Evolutionary conservation across 2,329 filamentous ascomycete genomes (phyloP).

Genomic region (Colletotrichum incanum): DNA sequence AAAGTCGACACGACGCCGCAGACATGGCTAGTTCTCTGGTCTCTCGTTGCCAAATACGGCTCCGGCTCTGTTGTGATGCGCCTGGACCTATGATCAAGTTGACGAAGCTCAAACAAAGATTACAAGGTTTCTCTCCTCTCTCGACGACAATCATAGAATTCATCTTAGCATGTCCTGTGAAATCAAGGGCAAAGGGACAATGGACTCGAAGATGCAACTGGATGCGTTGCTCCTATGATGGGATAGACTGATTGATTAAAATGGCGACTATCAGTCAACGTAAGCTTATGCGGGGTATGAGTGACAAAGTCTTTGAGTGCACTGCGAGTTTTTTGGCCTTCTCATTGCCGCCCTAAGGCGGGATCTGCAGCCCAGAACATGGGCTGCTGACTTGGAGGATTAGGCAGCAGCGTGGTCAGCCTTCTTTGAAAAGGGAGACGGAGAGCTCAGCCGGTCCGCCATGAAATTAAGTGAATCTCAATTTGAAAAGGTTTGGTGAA

Average conservation of each 20-base stretch:
- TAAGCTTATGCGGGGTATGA: neutral
- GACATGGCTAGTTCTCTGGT: neutral
- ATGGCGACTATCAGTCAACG: neutral
- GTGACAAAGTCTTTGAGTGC: too few species aligned
- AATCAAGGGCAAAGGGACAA: neutral
- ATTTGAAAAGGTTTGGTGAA: neutral
- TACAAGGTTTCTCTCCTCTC: neutral
- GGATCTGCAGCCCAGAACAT: too few species aligned
- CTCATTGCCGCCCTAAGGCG: too few species aligned
- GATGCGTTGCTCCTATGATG: too few species aligned
- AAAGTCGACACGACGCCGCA: neutral
- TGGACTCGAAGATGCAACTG: neutral
- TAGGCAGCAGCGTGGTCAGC: too few species aligned
- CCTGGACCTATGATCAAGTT: neutral
- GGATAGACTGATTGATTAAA: too few species aligned
- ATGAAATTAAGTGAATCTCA: neutral
- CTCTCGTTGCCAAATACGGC: neutral
- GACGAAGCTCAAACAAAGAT: neutral
- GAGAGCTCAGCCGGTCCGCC: too few species aligned
- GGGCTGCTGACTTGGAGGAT: too few species aligned
- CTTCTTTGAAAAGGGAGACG: neutral
- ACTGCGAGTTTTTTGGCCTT: too few species aligned
- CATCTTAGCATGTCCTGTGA: neutral
- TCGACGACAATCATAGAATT: neutral
- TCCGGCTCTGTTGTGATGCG: neutral